Evolutionary conservation across 345 rosid species (phyloP).

Genomic region (Eucalyptus erythrocorys): DNA sequence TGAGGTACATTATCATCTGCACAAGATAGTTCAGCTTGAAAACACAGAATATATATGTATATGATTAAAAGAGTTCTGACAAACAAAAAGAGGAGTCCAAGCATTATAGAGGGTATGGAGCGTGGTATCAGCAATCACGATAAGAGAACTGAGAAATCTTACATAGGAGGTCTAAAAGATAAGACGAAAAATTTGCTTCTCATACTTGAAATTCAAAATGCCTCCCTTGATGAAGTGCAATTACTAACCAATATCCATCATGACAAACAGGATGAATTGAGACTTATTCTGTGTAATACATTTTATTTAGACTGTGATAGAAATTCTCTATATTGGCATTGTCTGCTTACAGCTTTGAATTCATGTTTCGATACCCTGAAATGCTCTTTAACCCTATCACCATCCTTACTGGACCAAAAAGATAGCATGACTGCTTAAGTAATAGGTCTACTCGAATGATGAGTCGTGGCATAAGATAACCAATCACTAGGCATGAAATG

Average conservation of each 20-base stretch:
- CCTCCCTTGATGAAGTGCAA: neutral
- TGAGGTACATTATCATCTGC: conserved; percentile 34
- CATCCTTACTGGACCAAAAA: neutral
- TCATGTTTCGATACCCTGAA: neutral
- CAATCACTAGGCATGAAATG: neutral
- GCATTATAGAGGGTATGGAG: neutral
- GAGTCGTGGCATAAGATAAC: neutral
- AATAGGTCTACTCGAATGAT: neutral
- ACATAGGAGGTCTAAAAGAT: neutral
- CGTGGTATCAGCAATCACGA: neutral
- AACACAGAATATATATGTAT: neutral
- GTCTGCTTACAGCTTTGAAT: neutral
- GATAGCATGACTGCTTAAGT: neutral
- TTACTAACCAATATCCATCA: neutral
- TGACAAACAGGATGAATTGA: neutral
- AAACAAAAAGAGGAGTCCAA: neutral
- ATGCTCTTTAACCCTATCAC: neutral
- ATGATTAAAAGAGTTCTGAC: neutral
- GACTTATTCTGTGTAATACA: neutral
- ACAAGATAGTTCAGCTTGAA: neutral
- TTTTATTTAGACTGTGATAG: neutral
- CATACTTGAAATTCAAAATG: neutral
- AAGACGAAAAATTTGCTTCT: neutral
- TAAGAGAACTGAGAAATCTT: neutral
- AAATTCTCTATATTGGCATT: neutral